Percentiles rank a stretch among this genome's conserved stretches.
Evolutionary conservation across 768 basidiomycete species (phyloP).

Genomic region (Dendrothele bispora): DNA sequence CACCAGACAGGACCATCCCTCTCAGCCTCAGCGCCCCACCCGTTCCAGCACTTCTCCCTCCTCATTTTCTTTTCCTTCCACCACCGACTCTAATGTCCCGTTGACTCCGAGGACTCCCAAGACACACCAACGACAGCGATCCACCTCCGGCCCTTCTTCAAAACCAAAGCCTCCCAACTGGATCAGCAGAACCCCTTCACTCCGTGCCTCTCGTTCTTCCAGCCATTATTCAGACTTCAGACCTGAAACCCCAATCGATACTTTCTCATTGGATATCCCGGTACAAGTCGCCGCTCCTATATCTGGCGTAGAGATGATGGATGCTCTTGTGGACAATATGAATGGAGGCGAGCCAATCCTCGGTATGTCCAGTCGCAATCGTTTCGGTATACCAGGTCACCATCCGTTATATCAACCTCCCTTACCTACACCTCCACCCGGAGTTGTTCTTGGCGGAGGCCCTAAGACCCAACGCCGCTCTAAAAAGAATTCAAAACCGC

Average conservation of each 20-base stretch:
- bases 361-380: slow-evolving; percentile 43
- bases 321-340: slow-evolving; percentile 88
- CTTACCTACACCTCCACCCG: slow-evolving; percentile 80
- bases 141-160: slow-evolving; percentile 58
- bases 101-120: slow-evolving; percentile 24
- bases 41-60: slow-evolving; percentile 22
- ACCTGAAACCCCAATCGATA: slow-evolving; percentile 68
- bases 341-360: slow-evolving; percentile 69
- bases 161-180: slow-evolving; percentile 35
- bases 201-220: slow-evolving; percentile 68
- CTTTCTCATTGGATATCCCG: slow-evolving; percentile 48
- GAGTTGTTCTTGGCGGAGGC: slow-evolving; percentile 62
- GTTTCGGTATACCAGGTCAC: slow-evolving; percentile 58
- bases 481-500: slow-evolving; percentile 28
- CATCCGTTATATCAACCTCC: slow-evolving; percentile 84
- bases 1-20: no score
- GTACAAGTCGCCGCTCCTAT: slow-evolving; percentile 77
- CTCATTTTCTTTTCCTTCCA: slow-evolving; percentile 44
- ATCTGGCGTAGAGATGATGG: slow-evolving; percentile 82
- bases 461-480: slow-evolving; percentile 36
- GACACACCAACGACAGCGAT: slow-evolving; percentile 47
- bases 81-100: slow-evolving; percentile 29
- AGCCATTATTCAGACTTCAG: slow-evolving; percentile 70
- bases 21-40: no score
- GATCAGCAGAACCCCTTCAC: slow-evolving; percentile 43